Evolutionary conservation across 2,329 filamentous ascomycete species (phyloP).

Genomic region (Parasarocladium wereldwijsianum): DNA sequence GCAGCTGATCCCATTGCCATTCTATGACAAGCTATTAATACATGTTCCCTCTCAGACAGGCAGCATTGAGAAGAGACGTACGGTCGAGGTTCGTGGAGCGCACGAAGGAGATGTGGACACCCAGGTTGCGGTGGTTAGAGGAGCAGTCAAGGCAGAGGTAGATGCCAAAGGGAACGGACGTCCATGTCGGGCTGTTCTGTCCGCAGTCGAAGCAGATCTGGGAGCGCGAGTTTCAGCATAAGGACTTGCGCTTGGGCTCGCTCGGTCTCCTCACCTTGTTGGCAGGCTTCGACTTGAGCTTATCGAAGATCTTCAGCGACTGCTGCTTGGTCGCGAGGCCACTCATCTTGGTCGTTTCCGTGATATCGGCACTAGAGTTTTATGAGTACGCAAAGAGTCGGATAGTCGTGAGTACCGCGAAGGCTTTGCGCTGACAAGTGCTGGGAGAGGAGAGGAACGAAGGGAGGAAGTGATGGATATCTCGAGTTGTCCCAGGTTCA

Average conservation of each 20-base stretch:
- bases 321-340: conserved; percentile 76
- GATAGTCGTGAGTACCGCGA: too few species aligned
- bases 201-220: conserved; percentile 97
- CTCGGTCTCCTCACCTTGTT: conserved; percentile 63
- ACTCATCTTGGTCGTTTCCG: conserved; percentile 37
- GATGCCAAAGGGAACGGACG: conserved; percentile 90
- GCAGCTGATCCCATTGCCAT: conserved; percentile 99
- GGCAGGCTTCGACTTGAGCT: conserved; percentile 82
- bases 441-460: too few species aligned
- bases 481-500: conserved; percentile 13
- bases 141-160: conserved; percentile 98
- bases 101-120: conserved; percentile 98
- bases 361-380: too few species aligned
- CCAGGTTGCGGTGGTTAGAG: conserved; percentile 90
- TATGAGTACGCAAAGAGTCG: too few species aligned
- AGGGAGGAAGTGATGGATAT: conserved; percentile 8
- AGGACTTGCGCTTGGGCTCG: background rate
- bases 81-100: conserved; percentile 96
- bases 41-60: conserved; percentile 1
- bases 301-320: conserved; percentile 95
- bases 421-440: too few species aligned
- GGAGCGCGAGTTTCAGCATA: conserved; percentile 8
- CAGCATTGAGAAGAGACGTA: too few species aligned
- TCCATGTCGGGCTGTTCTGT: conserved; percentile 97
- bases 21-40: too few species aligned